Conservation (phyloP, 2,329 filamentous ascomycete species). For the Rhinocladiella mackenziei region DNA sequence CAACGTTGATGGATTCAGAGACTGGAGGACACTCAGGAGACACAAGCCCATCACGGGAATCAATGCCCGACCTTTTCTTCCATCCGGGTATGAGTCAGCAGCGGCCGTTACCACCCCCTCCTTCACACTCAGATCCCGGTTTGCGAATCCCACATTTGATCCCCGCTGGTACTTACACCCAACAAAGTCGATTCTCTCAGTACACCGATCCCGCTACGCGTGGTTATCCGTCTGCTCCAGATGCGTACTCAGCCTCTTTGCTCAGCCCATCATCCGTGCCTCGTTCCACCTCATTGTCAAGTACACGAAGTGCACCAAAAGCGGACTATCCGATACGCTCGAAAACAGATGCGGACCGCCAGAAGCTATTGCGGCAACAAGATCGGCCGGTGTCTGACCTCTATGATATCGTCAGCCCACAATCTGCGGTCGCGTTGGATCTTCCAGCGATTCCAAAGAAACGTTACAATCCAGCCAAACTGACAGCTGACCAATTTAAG, state of each 20-base stretch:
- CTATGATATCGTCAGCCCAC: conserved; percentile 53
- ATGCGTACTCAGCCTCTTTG: conserved; percentile 49
- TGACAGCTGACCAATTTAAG: conserved; percentile 74
- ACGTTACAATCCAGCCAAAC: conserved; percentile 80
- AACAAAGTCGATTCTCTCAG: conserved; percentile 48
- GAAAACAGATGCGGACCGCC: conserved; percentile 82
- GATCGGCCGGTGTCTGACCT: conserved; percentile 47
- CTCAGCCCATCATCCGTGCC: conserved; percentile 51
- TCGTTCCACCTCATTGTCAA: conserved; percentile 77
- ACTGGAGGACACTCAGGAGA: conserved; percentile 47
- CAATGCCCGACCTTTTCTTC: conserved; percentile 88
- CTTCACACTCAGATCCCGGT: conserved; percentile 41
- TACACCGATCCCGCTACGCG: conserved; percentile 39
- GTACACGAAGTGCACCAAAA: conserved; percentile 73
- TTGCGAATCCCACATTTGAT: conserved; percentile 49
- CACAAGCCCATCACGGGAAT: conserved; percentile 65
- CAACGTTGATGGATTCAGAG: conserved; percentile 53
- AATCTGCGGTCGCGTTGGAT: conserved; percentile 64
- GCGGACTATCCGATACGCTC: conserved; percentile 81
- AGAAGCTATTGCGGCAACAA: conserved; percentile 49
- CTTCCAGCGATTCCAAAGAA: conserved; percentile 78
- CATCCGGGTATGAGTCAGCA: conserved; percentile 70
- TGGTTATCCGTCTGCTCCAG: conserved; percentile 42
- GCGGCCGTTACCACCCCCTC: conserved; percentile 60
- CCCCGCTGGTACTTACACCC: conserved; percentile 58